Percentiles rank a stretch among this genome's conserved stretches.
These are phyloP conservation scores for Colletotrichum nymphaeae DNA, from an alignment of 2,329 filamentous ascomycete genomes.

Conservation along the genomic window DNA sequence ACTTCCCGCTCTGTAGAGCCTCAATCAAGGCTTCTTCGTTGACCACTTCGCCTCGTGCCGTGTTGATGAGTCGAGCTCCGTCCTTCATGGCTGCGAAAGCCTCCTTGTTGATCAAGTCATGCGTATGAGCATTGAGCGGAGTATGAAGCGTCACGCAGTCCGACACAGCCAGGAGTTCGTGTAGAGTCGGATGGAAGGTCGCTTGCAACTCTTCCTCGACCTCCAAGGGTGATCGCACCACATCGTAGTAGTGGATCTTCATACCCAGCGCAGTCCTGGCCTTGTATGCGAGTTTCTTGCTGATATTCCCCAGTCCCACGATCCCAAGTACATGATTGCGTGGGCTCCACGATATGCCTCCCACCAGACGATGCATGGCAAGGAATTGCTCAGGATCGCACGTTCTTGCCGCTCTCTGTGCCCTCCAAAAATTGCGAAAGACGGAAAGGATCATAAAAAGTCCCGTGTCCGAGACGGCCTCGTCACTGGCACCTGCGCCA, in stretches of 20 bases:
- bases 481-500: conserved; percentile 53
- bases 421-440: conserved; percentile 63
- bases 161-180: conserved; percentile 41
- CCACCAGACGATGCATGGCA: conserved; percentile 55
- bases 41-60: conserved; percentile 62
- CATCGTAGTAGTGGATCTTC: conserved; percentile 65
- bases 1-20: conserved; percentile 57
- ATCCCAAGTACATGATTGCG: conserved; percentile 61
- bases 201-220: conserved; percentile 44
- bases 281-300: conserved; percentile 59
- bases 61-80: conserved; percentile 62
- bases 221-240: conserved; percentile 41
- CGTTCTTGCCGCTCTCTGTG: conserved; percentile 57
- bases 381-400: conserved; percentile 51
- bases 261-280: conserved; percentile 59
- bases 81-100: conserved; percentile 58
- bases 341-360: conserved; percentile 61
- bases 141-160: conserved; percentile 50
- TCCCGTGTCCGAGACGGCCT: conserved; percentile 56
- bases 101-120: conserved; percentile 41
- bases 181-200: conserved; percentile 43
- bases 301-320: conserved; percentile 62
- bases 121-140: conserved; percentile 43
- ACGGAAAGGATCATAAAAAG: conserved; percentile 56
- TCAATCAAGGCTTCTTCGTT: conserved; percentile 61